These are phyloP conservation scores for Suillus ampliporus DNA, from an alignment of 768 basidiomycete genomes.

Conservation along the genomic window DNA sequence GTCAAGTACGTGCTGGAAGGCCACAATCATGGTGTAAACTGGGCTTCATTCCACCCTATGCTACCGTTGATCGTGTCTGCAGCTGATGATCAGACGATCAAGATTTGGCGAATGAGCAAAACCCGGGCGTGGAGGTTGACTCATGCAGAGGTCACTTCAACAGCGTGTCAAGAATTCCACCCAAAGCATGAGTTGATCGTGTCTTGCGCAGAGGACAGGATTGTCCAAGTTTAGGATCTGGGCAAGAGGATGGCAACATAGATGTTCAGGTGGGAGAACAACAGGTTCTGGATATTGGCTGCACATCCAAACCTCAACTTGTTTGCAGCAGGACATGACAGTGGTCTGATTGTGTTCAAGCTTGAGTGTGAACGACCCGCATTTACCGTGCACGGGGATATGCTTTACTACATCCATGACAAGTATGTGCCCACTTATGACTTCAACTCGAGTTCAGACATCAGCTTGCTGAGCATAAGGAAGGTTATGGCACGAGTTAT, in stretches of 20 bases:
- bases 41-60: constrained; percentile 95
- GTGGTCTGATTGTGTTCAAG: constrained; percentile 98
- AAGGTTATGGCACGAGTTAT: too few relatives aligned
- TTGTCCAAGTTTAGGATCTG: constrained; percentile 98
- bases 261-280: constrained; percentile 95
- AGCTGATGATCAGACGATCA: constrained; percentile 96
- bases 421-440: constrained; percentile 98
- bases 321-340: constrained; percentile 97
- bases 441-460: constrained; percentile 47
- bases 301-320: constrained; percentile 97
- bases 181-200: constrained; percentile 98
- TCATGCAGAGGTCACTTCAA: constrained; percentile 98
- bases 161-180: constrained; percentile 97
- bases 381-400: constrained; percentile 90
- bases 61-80: constrained; percentile 96
- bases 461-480: too few relatives aligned
- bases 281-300: constrained; percentile 97
- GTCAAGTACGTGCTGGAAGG: constrained; percentile 99
- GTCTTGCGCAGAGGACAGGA: constrained; percentile 98
- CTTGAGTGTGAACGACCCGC: constrained; percentile 98
- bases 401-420: constrained; percentile 94
- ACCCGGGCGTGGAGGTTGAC: constrained; percentile 99
- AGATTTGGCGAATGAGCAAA: constrained; percentile 99
- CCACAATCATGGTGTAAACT: constrained; percentile 97
- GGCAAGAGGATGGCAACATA: constrained; percentile 94